Percentiles rank a stretch among this genome's conserved stretches.
Conservation (phyloP, 805 yeast genomes). For the Tetrapisispora nanseiensis region DNA sequence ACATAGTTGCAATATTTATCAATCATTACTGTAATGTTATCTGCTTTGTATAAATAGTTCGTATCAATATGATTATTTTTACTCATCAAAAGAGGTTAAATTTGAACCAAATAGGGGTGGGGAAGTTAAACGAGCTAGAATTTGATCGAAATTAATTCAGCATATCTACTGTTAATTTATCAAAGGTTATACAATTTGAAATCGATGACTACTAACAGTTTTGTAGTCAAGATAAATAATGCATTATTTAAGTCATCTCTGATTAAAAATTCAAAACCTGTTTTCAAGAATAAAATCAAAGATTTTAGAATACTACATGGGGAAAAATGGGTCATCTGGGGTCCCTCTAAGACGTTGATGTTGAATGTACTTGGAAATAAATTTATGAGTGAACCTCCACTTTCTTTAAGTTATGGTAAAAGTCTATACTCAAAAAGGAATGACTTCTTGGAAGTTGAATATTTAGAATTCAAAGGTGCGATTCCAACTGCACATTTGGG, state of each 20-base stretch:
- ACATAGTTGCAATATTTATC: too few relatives aligned
- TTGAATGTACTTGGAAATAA: conserved; percentile 20
- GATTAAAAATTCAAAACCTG: conserved; percentile 27
- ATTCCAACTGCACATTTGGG: conserved; percentile 61
- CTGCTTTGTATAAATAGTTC: too few relatives aligned
- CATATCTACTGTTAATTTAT: too few relatives aligned
- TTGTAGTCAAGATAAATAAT: conserved; percentile 6
- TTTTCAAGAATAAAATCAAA: conserved; percentile 15
- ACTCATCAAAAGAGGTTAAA: too few relatives aligned
- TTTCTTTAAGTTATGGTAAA: conserved; percentile 13
- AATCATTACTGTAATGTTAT: too few relatives aligned
- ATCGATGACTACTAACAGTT: not conserved
- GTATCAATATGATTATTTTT: too few relatives aligned
- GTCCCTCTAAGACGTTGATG: conserved; percentile 23
- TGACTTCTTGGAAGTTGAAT: conserved; percentile 17
- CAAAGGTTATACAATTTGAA: not conserved
- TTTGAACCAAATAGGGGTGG: too few relatives aligned
- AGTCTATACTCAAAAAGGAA: not conserved
- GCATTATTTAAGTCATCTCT: conserved; percentile 33
- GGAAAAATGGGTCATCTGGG: conserved; percentile 36
- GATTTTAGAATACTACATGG: conserved; percentile 21
- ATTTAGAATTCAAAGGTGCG: conserved; percentile 39
- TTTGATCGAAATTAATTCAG: too few relatives aligned
- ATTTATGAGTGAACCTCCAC: conserved; percentile 22
- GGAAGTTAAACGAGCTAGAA: too few relatives aligned